Base-by-base conservation (phyloP, 225 moss, liverwort and hornwort genomes). In the Marchantia paleacea region DNA sequence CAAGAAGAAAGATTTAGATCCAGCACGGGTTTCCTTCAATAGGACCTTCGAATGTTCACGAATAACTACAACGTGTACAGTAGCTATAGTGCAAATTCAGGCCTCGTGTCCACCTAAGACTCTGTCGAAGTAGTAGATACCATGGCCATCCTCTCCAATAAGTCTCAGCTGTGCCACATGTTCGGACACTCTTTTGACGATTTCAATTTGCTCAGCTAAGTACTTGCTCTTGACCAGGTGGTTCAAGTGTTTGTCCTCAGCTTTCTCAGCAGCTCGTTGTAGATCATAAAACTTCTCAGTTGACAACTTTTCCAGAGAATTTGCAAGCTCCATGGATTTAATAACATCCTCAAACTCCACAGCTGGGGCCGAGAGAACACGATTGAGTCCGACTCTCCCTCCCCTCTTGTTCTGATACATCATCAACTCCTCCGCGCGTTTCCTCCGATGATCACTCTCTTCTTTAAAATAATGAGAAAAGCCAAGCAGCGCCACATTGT, bases 341-440 rank as follows among this genome's bases (percentile, higher is more conserved):
- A 87, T 88, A 68, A 87, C 30, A 13, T 93, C 87, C 57, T 91
- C 93, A n/a, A 93, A 89, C 52, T 93, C 91, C 64, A 51, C 8
- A 64, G 50, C 0, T 51, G 18, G 25, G 69, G 91, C 89, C 82
- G 80, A 82, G 54, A 91, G 71, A 72, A 93, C 88, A 50, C 90
- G 74, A 47, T 89, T 87, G 81, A 91, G 70, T 68, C 88, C 86
- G 25, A 93, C 93, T 72, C 74, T 86, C 72, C 93, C 93, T 70
- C 93, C 93, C 26, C 91, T 87, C 79, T 87, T 87, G 69, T 91
- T 93, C 90, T 89, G 90, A 55, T 91, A 92, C 74, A 28, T 80
- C 90, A 90, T 92, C 70, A 92, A 75, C 77, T 90, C 89, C 80
- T 92, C 90, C n/a, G 92, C 92, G 69, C 90, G 90, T 24, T 79